Evolutionary conservation across 257 asterid species (phyloP).

Genomic region (Primulina tabacum): DNA sequence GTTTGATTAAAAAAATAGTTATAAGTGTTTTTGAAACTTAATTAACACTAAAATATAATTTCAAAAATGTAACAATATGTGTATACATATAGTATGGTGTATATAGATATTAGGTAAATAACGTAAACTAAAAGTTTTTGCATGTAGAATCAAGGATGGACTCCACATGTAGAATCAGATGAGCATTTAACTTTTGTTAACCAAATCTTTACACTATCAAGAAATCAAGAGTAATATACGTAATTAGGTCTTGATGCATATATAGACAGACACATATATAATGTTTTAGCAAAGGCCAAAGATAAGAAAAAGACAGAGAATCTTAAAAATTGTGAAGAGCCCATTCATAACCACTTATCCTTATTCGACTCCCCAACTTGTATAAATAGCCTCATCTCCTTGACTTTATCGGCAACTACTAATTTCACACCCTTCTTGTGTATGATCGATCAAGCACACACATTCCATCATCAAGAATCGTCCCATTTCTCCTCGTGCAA

Average conservation of each 20-base stretch:
- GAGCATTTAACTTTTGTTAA: no score
- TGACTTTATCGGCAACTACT: conserved; percentile 48
- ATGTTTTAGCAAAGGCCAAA: conserved; percentile 11
- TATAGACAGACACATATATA: background rate
- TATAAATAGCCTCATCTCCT: conserved; percentile 43
- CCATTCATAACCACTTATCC: conserved; percentile 56
- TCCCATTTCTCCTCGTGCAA: background rate
- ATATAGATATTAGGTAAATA: no score
- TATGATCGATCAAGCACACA: conserved; percentile 11
- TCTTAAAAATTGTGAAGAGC: conserved; percentile 42
- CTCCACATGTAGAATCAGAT: no score
- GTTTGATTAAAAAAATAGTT: no score
- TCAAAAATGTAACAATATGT: no score
- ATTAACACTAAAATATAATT: no score
- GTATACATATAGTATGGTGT: no score
- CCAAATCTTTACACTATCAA: conserved; percentile 8
- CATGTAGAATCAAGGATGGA: no score
- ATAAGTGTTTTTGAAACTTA: no score
- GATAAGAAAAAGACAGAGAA: conserved; percentile 32
- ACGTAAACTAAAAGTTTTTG: no score
- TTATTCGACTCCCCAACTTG: conserved; percentile 38
- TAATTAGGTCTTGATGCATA: background rate
- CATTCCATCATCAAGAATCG: background rate
- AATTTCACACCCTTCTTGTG: conserved; percentile 40
- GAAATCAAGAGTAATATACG: background rate